Evolutionary conservation across 805 yeast species (phyloP).

Genomic region (Candida manassasensis): DNA sequence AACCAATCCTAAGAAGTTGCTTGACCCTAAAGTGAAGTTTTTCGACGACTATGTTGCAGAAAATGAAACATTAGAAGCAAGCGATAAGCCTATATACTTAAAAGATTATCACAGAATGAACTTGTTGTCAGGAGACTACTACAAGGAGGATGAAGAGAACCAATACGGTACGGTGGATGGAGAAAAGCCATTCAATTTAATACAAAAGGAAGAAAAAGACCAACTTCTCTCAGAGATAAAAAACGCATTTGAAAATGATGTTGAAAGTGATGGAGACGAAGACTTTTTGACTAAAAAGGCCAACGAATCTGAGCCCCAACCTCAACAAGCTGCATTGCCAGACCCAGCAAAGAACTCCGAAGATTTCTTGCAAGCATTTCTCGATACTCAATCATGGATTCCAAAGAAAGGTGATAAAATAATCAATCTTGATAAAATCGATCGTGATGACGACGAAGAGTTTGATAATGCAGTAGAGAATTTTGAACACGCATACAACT

Average conservation of each 20-base stretch:
- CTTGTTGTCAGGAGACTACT: slow-evolving; percentile 61
- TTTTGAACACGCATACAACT: slow-evolving; percentile 90
- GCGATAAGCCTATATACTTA: slow-evolving; percentile 66
- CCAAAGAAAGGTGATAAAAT: slow-evolving; percentile 63
- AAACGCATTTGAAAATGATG: slow-evolving; percentile 49
- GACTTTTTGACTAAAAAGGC: slow-evolving; percentile 59
- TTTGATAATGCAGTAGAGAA: slow-evolving; percentile 89
- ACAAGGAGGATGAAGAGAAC: slow-evolving; percentile 44
- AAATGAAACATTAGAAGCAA: slow-evolving; percentile 13
- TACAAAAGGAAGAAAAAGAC: slow-evolving; percentile 69
- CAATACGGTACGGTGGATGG: slow-evolving; percentile 43
- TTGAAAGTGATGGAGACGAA: slow-evolving; percentile 38
- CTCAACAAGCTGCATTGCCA: slow-evolving; percentile 43
- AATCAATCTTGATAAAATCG: slow-evolving; percentile 46
- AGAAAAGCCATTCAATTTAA: slow-evolving; percentile 67
- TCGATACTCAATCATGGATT: slow-evolving; percentile 83
- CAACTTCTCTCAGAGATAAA: slow-evolving; percentile 76
- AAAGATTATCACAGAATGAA: slow-evolving; percentile 91
- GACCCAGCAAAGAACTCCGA: slow-evolving; percentile 54
- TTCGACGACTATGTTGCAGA: slow-evolving; percentile 58
- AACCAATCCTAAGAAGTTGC: slow-evolving; percentile 58
- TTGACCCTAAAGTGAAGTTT: slow-evolving; percentile 67
- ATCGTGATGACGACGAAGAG: slow-evolving; percentile 67
- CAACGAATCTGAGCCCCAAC: slow-evolving; percentile 17
- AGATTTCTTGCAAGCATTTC: slow-evolving; percentile 67